Evolutionary conservation across 1,139 yeast species (phyloP).

Genomic region (Scheffersomyces titani): DNA sequence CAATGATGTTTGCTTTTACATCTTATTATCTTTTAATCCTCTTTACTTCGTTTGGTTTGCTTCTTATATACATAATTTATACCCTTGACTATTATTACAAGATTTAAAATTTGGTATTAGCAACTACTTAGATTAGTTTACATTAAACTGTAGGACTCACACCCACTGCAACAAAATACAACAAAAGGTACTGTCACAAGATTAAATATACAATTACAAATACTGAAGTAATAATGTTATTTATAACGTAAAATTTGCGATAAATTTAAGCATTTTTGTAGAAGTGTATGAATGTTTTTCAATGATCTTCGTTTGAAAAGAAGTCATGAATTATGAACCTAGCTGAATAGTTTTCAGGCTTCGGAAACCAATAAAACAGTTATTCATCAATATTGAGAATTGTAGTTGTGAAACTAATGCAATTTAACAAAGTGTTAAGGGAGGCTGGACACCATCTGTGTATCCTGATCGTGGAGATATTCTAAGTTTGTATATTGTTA

Average conservation of each 20-base stretch:
- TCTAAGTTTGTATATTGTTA: neutral
- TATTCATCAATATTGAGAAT: neutral
- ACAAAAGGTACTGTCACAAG: neutral
- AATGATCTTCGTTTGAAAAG: neutral
- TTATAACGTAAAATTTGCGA: neutral
- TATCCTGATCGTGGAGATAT: neutral
- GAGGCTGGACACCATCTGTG: neutral
- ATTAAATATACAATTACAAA: too few species aligned
- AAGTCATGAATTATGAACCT: neutral
- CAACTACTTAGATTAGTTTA: neutral
- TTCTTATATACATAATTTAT: constrained; percentile 15
- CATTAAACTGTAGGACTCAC: neutral
- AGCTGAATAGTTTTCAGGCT: neutral
- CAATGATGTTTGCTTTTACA: neutral
- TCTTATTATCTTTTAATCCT: constrained; percentile 6
- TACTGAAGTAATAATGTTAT: neutral
- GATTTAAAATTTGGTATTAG: neutral
- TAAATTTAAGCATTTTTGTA: neutral
- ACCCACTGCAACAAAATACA: too few species aligned
- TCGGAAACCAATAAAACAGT: neutral
- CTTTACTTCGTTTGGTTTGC: constrained; percentile 11
- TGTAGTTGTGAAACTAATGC: neutral
- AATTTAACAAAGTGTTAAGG: neutral
- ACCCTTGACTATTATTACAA: constrained; percentile 12
- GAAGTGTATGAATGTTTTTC: neutral